Conservation (phyloP, 2,329 filamentous ascomycete species). For the Sarocladium kiliense region DNA sequence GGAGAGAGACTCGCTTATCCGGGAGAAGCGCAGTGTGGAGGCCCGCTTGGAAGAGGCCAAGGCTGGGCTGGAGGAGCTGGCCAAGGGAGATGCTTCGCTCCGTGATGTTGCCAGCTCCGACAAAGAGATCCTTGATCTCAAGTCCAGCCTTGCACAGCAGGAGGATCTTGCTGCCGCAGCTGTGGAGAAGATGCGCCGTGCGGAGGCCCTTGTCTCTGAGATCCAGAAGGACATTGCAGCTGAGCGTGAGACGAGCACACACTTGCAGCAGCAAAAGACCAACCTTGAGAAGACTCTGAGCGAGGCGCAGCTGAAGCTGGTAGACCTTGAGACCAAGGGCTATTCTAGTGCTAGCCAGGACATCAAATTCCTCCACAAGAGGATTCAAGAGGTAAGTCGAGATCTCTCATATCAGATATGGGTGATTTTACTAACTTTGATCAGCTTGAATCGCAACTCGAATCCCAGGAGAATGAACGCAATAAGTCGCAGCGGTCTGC, state of each 20-base stretch:
- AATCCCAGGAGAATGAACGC: slow-evolving; percentile 73
- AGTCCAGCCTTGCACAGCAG: slow-evolving; percentile 82
- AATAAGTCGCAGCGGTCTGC: slow-evolving; percentile 79
- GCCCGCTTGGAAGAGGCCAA: slow-evolving; percentile 81
- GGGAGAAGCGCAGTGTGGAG: slow-evolving; percentile 89
- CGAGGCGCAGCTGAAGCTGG: slow-evolving; percentile 81
- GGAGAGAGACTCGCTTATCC: slow-evolving; percentile 77
- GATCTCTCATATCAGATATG: background rate
- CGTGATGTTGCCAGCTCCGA: slow-evolving; percentile 86
- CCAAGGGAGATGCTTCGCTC: slow-evolving; percentile 77
- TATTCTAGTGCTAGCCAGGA: slow-evolving; percentile 93
- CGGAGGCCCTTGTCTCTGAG: slow-evolving; percentile 80
- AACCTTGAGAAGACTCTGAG: slow-evolving; percentile 83
- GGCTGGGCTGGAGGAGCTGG: slow-evolving; percentile 80
- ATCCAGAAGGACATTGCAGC: slow-evolving; percentile 87
- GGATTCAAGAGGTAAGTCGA: slow-evolving; percentile 84
- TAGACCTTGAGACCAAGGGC: slow-evolving; percentile 95
- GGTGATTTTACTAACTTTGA: background rate
- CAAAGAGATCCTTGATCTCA: slow-evolving; percentile 83
- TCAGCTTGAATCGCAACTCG: slow-evolving; percentile 82
- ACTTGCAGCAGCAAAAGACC: slow-evolving; percentile 86
- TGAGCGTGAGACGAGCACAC: slow-evolving; percentile 76
- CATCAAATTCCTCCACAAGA: slow-evolving; percentile 88
- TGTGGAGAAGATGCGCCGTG: slow-evolving; percentile 93
- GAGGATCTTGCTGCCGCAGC: slow-evolving; percentile 89